Evolutionary conservation across 768 basidiomycete species (phyloP).

Genomic region (Collybia sordida): DNA sequence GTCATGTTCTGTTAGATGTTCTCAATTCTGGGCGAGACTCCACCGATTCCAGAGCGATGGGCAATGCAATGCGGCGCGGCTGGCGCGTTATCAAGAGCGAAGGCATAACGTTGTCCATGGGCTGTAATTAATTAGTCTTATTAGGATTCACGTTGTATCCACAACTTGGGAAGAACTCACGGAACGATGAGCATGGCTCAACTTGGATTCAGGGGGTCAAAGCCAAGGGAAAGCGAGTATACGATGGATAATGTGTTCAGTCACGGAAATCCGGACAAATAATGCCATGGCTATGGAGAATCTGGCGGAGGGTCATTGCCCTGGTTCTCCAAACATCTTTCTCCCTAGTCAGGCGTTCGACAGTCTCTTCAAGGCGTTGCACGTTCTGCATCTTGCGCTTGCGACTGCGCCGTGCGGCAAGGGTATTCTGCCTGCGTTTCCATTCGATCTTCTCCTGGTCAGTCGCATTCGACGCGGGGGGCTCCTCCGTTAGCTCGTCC

Average conservation of each 20-base stretch:
- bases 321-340: constrained; percentile 63
- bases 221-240: too few species aligned
- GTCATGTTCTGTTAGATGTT: too few species aligned
- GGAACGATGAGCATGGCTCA: too few species aligned
- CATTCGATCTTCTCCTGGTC: constrained; percentile 69
- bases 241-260: constrained; percentile 12
- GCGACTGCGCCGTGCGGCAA: constrained; percentile 80
- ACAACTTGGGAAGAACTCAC: too few species aligned
- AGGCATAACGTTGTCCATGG: too few species aligned
- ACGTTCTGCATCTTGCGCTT: constrained; percentile 73
- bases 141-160: too few species aligned
- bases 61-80: too few species aligned
- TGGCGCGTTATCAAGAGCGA: too few species aligned
- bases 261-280: constrained; percentile 51
- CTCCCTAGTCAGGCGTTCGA: constrained; percentile 54
- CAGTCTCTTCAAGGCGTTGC: constrained; percentile 57
- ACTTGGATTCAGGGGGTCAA: too few species aligned
- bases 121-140: too few species aligned
- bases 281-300: constrained; percentile 58
- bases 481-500: constrained; percentile 42
- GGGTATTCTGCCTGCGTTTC: constrained; percentile 82
- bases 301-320: constrained; percentile 46
- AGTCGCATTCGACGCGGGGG: constrained; percentile 38
- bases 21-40: too few species aligned
- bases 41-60: too few species aligned